phyloP scores from a whole-genome alignment of 2,329 filamentous ascomycete species.

The Pyrenochaeta sp. region DNA sequence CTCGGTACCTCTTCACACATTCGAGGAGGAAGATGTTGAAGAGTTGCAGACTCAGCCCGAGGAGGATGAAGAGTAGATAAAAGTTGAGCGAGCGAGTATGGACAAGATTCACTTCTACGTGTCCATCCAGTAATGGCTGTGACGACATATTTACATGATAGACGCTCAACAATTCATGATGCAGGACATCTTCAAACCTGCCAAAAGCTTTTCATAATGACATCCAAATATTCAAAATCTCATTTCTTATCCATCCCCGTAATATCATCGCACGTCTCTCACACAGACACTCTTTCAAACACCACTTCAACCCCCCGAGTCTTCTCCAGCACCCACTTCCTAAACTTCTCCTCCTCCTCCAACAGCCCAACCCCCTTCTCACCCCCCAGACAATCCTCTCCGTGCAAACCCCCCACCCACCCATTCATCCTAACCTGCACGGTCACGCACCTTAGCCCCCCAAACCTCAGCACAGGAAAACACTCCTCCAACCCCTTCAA shows the following conservation, averaged over 20 bases:
- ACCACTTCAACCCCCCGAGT: background rate
- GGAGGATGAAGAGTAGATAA: constrained; percentile 61
- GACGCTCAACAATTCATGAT: constrained; percentile 25
- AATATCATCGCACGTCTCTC: background rate
- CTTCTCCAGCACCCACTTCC: background rate
- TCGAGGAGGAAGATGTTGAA: constrained; percentile 89
- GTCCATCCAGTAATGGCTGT: constrained; percentile 26
- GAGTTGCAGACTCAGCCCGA: constrained; percentile 66
- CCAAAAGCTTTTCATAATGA: no score
- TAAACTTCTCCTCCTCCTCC: background rate
- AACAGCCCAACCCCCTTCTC: background rate
- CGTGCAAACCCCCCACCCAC: background rate
- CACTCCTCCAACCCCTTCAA: background rate
- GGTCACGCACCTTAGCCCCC: constrained; percentile 1
- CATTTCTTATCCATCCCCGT: no score
- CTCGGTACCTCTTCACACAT: constrained; percentile 83
- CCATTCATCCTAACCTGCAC: constrained; percentile 2
- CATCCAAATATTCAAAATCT: background rate
- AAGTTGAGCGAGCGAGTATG: constrained; percentile 1
- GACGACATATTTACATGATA: constrained; percentile 25
- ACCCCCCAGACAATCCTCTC: no score
- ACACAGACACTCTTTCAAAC: background rate
- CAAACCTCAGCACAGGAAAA: background rate
- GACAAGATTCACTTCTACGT: constrained; percentile 22
- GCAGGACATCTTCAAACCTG: no score